Evolutionary conservation across 306 rosid species (phyloP).

Genomic region (Glycine soja): DNA sequence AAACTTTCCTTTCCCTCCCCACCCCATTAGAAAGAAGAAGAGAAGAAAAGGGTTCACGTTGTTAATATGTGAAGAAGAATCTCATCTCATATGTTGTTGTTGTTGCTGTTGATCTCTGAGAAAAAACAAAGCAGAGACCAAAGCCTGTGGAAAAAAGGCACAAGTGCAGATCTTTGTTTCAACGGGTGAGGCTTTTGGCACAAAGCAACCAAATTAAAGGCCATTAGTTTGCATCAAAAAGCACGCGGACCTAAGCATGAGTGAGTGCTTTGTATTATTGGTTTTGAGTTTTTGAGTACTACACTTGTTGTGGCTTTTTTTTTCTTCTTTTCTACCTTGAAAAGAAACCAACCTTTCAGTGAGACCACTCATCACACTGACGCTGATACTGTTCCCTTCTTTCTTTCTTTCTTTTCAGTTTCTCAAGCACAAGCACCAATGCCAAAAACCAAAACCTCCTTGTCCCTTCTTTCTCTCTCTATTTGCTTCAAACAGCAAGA

Average conservation of each 20-base stretch:
- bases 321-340: background rate
- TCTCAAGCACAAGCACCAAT: slow-evolving; percentile 49
- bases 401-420: slow-evolving; percentile 8
- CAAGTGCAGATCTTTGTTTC: slow-evolving; percentile 48
- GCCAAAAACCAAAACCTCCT: slow-evolving; percentile 37
- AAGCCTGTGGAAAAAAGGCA: slow-evolving; percentile 68
- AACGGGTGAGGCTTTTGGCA: slow-evolving; percentile 54
- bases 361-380: slow-evolving; percentile 62
- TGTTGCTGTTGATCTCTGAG: background rate
- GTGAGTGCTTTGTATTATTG: slow-evolving; percentile 48
- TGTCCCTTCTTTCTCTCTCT: slow-evolving; percentile 19
- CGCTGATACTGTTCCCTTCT: slow-evolving; percentile 33
- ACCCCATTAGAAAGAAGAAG: slow-evolving; percentile 29
- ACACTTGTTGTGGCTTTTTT: background rate
- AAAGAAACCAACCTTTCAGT: slow-evolving; percentile 90
- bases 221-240: slow-evolving; percentile 68
- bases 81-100: slow-evolving; percentile 40
- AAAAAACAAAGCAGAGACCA: slow-evolving; percentile 50
- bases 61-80: slow-evolving; percentile 33
- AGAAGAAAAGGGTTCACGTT: slow-evolving; percentile 34
- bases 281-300: slow-evolving; percentile 52
- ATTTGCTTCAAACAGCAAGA: slow-evolving; percentile 52
- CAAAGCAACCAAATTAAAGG: slow-evolving; percentile 46
- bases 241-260: slow-evolving; percentile 89
- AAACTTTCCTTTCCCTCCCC: background rate